Percentiles rank a stretch among this genome's conserved stretches.
phyloP scores from a whole-genome alignment of 768 basidiomycete genomes.

The Kondoa malvinella region DNA sequence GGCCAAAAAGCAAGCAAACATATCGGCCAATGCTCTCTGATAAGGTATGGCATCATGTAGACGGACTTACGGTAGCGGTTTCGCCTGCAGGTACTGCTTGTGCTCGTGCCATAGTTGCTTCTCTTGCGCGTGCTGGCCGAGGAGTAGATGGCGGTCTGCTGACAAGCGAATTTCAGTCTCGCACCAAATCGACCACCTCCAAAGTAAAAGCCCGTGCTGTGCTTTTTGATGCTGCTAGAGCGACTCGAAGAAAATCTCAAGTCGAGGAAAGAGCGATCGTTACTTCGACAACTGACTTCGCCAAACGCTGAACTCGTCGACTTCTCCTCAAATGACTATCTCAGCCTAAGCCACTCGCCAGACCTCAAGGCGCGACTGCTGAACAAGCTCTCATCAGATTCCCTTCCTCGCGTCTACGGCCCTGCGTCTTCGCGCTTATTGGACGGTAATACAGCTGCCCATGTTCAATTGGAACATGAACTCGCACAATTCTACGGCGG shows the following conservation, averaged over 20 bases:
- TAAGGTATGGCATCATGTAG: too few relatives aligned
- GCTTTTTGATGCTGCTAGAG: background rate
- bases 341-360: constrained; percentile 13
- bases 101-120: background rate
- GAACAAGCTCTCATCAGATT: constrained; percentile 42
- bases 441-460: constrained; percentile 50
- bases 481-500: constrained; percentile 18
- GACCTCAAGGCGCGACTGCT: constrained; percentile 4
- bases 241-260: background rate
- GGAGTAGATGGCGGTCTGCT: background rate
- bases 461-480: constrained; percentile 48
- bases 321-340: constrained; percentile 27
- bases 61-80: background rate
- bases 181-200: too few relatives aligned
- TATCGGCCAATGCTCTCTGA: background rate
- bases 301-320: constrained; percentile 19
- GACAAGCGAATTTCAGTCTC: background rate
- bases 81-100: background rate
- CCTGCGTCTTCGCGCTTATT: constrained; percentile 76
- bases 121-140: too few relatives aligned
- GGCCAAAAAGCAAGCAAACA: background rate
- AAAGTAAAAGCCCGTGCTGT: too few relatives aligned
- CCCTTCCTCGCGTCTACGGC: constrained; percentile 40
- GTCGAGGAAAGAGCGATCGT: background rate
- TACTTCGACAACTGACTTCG: constrained; percentile 2